These are phyloP conservation scores for Amanita fuliginea DNA, from an alignment of 768 basidiomycete species.

Conservation along the genomic window DNA sequence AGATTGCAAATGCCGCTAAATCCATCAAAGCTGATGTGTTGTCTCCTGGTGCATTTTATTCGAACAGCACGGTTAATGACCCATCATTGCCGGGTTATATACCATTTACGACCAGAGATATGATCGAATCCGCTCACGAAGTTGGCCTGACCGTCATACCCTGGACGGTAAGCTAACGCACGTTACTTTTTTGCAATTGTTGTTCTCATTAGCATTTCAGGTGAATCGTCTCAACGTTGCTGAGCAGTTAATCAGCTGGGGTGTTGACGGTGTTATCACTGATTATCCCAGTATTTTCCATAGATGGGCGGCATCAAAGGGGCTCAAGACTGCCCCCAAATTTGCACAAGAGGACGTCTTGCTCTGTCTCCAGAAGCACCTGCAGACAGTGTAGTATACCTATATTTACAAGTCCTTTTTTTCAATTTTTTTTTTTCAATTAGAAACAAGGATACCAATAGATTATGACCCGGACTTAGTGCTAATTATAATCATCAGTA, in stretches of 20 bases:
- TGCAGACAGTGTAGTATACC: slow-evolving; percentile 18
- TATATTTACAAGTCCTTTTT: no score
- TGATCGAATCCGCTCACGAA: slow-evolving; percentile 57
- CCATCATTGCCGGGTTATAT: slow-evolving; percentile 31
- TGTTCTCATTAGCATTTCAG: slow-evolving; percentile 20
- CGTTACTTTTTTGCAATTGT: background rate
- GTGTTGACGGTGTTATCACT: slow-evolving; percentile 70
- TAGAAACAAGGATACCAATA: background rate
- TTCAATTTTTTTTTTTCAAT: no score
- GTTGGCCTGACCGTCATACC: slow-evolving; percentile 57
- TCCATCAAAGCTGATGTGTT: slow-evolving; percentile 54
- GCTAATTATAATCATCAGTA: background rate
- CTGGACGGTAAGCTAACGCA: slow-evolving; percentile 48
- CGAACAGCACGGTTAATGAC: slow-evolving; percentile 28
- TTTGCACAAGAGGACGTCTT: slow-evolving; percentile 51
- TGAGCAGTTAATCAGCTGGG: slow-evolving; percentile 47
- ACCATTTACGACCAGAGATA: slow-evolving; percentile 53
- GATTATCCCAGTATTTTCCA: slow-evolving; percentile 59
- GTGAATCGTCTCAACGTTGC: slow-evolving; percentile 51
- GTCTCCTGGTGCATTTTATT: slow-evolving; percentile 43
- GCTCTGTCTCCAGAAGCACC: slow-evolving; percentile 47
- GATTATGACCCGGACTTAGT: background rate
- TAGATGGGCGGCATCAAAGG: slow-evolving; percentile 42
- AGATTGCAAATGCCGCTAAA: slow-evolving; percentile 59
- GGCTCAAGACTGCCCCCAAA: slow-evolving; percentile 40